These are phyloP conservation scores for Mucor indicus DNA, from an alignment of 371 early-diverging fungal species.

Conservation along the genomic window DNA sequence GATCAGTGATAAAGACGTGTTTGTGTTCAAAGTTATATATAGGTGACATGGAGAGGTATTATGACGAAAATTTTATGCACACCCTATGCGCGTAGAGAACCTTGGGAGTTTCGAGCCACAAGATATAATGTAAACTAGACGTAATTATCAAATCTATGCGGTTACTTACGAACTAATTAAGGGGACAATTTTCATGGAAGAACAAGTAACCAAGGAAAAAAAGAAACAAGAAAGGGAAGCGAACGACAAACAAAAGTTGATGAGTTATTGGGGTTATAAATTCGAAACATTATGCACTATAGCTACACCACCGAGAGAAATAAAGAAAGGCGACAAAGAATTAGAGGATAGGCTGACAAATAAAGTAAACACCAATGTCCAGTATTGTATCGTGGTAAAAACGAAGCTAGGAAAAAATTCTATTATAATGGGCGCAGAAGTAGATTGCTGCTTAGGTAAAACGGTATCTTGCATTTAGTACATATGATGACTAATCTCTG, in stretches of 20 bases:
- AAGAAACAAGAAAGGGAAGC: constrained; percentile 29
- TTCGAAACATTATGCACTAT: constrained; percentile 70
- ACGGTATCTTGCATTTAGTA: background rate
- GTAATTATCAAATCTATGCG: background rate
- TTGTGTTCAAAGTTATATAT: background rate
- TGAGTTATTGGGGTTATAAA: constrained; percentile 79
- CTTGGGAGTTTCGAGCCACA: constrained; percentile 80
- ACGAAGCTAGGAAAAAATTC: constrained; percentile 69
- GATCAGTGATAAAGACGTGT: background rate
- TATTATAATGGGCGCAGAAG: constrained; percentile 88
- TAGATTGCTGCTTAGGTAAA: constrained; percentile 76
- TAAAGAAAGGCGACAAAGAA: constrained; percentile 34
- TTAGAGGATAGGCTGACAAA: constrained; percentile 34
- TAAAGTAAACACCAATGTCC: constrained; percentile 77
- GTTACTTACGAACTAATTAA: constrained; percentile 12
- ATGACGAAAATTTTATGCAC: constrained; percentile 81
- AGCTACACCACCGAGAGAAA: constrained; percentile 42
- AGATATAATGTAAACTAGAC: constrained; percentile 51
- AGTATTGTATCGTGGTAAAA: constrained; percentile 85
- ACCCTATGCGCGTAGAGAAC: constrained; percentile 72
- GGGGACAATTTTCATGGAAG: constrained; percentile 75
- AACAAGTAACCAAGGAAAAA: constrained; percentile 59
- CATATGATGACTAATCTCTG: no score
- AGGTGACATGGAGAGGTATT: constrained; percentile 75
- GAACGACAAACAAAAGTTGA: constrained; percentile 57